Conservation (phyloP, 768 basidiomycete species). For the Auricularia cornea region DNA sequence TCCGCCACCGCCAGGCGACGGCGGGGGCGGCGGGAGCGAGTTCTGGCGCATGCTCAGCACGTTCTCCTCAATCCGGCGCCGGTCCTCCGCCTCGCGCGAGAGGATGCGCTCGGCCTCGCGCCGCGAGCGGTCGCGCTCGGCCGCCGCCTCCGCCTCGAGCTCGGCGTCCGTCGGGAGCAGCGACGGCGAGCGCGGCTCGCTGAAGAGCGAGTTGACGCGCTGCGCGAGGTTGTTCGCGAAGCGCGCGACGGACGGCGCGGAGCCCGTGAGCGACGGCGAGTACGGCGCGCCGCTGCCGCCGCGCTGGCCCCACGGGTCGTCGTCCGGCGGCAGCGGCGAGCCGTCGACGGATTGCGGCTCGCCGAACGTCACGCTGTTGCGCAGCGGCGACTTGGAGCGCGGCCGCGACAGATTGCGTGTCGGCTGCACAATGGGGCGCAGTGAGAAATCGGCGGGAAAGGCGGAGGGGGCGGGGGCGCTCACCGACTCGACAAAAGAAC, state of each 20-base stretch:
- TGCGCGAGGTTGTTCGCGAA: conserved; percentile 70
- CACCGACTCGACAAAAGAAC: background rate
- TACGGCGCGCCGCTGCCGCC: conserved; percentile 32
- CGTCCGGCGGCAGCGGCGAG: conserved; percentile 15
- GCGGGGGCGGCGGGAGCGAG: conserved; percentile 50
- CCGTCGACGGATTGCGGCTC: conserved; percentile 3
- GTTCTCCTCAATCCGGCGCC: conserved; percentile 60
- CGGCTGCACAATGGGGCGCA: background rate
- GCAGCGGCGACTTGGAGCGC: conserved; percentile 45
- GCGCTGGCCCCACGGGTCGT: conserved; percentile 22
- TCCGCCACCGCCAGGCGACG: conserved; percentile 33
- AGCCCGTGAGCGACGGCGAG: conserved; percentile 47
- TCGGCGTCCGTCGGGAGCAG: conserved; percentile 61
- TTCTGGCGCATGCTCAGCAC: conserved; percentile 24
- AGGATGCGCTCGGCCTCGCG: conserved; percentile 74
- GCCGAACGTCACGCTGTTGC: conserved; percentile 51
- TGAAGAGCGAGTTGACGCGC: conserved; percentile 56
- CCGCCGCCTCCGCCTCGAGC: conserved; percentile 70
- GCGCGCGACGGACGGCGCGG: conserved; percentile 54
- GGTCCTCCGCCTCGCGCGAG: conserved; percentile 57
- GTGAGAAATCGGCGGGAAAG: no score
- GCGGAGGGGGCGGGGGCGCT: no score
- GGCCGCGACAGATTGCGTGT: background rate
- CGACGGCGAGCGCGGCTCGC: conserved; percentile 23
- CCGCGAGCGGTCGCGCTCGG: conserved; percentile 67